phyloP scores from a whole-genome alignment of 2,329 filamentous ascomycete genomes.

The Penicillium sp. region DNA sequence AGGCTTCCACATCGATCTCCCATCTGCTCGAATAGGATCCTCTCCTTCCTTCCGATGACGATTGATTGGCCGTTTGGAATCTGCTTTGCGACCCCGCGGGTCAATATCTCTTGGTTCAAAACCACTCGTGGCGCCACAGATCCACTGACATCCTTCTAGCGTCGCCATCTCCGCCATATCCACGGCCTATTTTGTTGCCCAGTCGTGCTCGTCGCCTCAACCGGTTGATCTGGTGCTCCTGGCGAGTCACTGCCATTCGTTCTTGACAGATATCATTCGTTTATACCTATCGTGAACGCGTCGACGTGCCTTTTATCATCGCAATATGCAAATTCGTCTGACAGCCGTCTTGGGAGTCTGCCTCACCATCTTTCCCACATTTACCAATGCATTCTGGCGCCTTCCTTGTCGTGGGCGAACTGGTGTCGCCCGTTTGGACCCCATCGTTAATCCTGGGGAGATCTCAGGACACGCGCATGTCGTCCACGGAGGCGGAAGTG shows the following conservation, averaged over 20 bases:
- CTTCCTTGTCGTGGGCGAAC: conserved; percentile 72
- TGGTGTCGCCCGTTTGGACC: conserved; percentile 69
- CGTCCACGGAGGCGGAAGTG: conserved; percentile 71
- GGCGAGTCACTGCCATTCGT: conserved; percentile 12
- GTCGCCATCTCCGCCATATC: not conserved
- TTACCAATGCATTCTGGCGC: conserved; percentile 72
- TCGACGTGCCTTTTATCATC: conserved; percentile 12
- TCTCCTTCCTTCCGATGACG: conserved; percentile 2
- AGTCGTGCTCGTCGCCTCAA: conserved; percentile 3
- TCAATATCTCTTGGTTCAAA: conserved; percentile 5
- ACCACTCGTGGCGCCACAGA: conserved; percentile 2
- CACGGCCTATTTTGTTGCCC: not conserved
- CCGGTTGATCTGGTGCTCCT: conserved; percentile 21
- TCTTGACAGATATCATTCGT: conserved; percentile 10
- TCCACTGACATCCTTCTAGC: not conserved
- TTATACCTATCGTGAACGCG: conserved; percentile 5
- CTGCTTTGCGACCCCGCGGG: conserved; percentile 5
- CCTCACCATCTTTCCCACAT: conserved; percentile 27
- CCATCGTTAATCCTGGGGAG: conserved; percentile 60
- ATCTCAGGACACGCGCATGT: conserved; percentile 65
- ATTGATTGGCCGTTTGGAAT: conserved; percentile 11
- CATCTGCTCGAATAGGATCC: conserved; percentile 8
- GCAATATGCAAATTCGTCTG: conserved; percentile 18
- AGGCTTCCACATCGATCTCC: conserved; percentile 9
- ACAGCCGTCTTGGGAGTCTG: conserved; percentile 22